Evolutionary conservation across 345 rosid species (phyloP).

Genomic region (Brassica cretica): DNA sequence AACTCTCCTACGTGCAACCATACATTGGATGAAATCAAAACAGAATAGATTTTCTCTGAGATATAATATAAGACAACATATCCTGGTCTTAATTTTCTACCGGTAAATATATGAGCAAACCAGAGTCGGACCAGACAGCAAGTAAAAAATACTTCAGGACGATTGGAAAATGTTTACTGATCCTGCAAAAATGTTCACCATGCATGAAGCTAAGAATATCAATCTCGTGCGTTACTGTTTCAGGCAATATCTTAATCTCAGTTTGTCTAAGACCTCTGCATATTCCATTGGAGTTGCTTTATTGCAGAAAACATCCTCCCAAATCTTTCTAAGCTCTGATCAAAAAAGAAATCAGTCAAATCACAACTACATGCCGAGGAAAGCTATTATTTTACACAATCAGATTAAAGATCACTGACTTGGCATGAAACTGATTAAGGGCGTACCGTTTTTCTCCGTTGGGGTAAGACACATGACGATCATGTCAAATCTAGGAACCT

Average conservation of each 20-base stretch:
- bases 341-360: conserved; percentile 22
- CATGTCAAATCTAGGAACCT: conserved; percentile 87
- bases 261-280: conserved; percentile 58
- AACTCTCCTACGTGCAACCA: background rate
- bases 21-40: background rate
- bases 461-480: conserved; percentile 78
- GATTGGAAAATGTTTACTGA: background rate
- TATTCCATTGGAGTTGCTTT: conserved; percentile 62
- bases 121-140: background rate
- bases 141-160: background rate
- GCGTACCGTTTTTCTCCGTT: conserved; percentile 64
- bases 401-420: background rate
- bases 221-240: conserved; percentile 29
- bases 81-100: background rate
- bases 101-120: conserved; percentile 6
- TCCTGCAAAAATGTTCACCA: conserved; percentile 24
- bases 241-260: conserved; percentile 54
- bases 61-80: background rate
- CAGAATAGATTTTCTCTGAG: background rate
- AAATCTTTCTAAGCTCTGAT: conserved; percentile 70
- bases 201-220: background rate
- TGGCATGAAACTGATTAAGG: background rate
- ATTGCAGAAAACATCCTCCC: conserved; percentile 67
- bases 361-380: background rate
- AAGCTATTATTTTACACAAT: background rate